A percentile compares a stretch with the other conserved stretches of the same genome.
These are phyloP conservation scores for Chytriomyces sp. DNA, from an alignment of 192 early-diverging fungal species.

Conservation along the genomic window DNA sequence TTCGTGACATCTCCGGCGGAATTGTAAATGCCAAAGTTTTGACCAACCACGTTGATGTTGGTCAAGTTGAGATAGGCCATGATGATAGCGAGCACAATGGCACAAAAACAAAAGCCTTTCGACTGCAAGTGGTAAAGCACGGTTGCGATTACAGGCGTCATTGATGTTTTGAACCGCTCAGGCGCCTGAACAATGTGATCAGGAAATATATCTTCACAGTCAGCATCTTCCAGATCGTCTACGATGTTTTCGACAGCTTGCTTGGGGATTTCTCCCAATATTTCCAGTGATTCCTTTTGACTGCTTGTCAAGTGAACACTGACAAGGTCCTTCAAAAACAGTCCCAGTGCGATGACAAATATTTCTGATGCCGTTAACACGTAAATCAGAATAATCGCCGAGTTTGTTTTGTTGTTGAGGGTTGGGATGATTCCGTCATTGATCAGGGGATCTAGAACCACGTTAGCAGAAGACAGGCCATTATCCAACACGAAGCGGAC, in stretches of 20 bases:
- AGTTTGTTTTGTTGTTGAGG: not conserved
- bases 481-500: not conserved
- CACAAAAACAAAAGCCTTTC: not conserved
- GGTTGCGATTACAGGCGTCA: not conserved
- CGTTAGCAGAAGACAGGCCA: not conserved
- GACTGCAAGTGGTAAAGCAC: not conserved
- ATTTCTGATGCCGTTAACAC: not conserved
- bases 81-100: not conserved
- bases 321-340: not conserved
- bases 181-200: not conserved
- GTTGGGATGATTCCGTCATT: not conserved
- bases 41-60: not conserved
- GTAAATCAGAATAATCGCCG: not conserved
- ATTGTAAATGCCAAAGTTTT: slow-evolving; percentile 1
- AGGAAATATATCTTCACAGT: not conserved
- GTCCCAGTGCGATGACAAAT: not conserved
- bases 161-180: not conserved
- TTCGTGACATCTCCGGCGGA: not conserved
- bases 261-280: not conserved
- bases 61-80: not conserved
- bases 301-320: not conserved
- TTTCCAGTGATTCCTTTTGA: not conserved
- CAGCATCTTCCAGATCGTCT: not conserved
- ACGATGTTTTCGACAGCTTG: not conserved
- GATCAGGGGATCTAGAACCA: not conserved